phyloP scores from a whole-genome alignment of 2,329 filamentous ascomycete genomes.

The Fusarium floridanum region DNA sequence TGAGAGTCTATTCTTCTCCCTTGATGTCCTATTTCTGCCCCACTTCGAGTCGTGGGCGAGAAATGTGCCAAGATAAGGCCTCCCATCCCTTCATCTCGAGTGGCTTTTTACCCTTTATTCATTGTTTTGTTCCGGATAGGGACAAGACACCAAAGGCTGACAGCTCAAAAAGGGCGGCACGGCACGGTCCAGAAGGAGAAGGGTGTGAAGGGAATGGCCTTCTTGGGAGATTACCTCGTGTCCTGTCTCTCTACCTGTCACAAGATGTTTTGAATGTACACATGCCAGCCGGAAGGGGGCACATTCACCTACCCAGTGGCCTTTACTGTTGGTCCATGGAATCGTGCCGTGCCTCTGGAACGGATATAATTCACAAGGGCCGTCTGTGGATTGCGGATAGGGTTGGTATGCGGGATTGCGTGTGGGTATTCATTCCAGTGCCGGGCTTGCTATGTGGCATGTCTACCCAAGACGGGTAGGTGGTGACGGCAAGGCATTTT shows the following conservation, averaged over 20 bases:
- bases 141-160: slow-evolving; percentile 4
- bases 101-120: slow-evolving; percentile 7
- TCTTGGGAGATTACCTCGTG: background rate
- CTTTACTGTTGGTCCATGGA: background rate
- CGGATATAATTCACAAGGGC: background rate
- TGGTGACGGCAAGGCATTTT: background rate
- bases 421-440: slow-evolving; percentile 29
- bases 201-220: slow-evolving; percentile 8
- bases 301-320: background rate
- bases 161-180: slow-evolving; percentile 26
- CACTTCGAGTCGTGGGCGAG: background rate
- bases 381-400: slow-evolving; percentile 12
- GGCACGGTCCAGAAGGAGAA: slow-evolving; percentile 26
- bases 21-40: background rate
- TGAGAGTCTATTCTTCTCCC: background rate
- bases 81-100: slow-evolving; percentile 17
- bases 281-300: slow-evolving; percentile 5
- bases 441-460: background rate
- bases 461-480: background rate
- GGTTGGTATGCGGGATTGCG: slow-evolving; percentile 12
- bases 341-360: background rate
- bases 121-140: slow-evolving; percentile 2
- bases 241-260: background rate
- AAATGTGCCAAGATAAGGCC: slow-evolving; percentile 25
- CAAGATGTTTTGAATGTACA: background rate